phyloP scores from a whole-genome alignment of 2,329 filamentous ascomycete genomes.

The Lecanicillium sp. region DNA sequence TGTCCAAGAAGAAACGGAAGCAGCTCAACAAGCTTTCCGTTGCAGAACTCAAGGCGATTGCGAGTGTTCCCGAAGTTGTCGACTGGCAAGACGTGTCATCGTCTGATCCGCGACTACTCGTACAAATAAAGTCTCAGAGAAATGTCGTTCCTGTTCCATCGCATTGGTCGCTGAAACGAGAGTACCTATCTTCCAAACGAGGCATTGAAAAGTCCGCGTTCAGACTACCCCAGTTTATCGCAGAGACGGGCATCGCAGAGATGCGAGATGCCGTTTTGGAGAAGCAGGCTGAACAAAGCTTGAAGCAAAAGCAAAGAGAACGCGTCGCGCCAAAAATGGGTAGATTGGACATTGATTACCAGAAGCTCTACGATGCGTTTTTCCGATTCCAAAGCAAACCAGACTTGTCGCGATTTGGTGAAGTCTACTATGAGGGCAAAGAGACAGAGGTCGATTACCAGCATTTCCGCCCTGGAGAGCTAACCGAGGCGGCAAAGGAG shows the following conservation, averaged over 20 bases:
- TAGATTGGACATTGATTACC: conserved; percentile 95
- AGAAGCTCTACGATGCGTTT: conserved; percentile 96
- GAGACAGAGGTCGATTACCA: conserved; percentile 93
- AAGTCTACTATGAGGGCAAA: conserved; percentile 99
- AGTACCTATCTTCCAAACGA: conserved; percentile 93
- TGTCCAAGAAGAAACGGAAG: conserved; percentile 95
- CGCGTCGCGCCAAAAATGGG: conserved; percentile 93
- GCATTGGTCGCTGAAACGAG: conserved; percentile 93
- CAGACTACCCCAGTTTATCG: conserved; percentile 88
- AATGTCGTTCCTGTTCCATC: conserved; percentile 91
- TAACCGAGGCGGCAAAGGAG: conserved; percentile 83
- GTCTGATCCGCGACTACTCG: conserved; percentile 76
- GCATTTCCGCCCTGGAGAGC: conserved; percentile 80
- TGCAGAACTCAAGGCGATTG: conserved; percentile 88
- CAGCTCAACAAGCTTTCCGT: conserved; percentile 86
- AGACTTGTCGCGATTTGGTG: conserved; percentile 84
- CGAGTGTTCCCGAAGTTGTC: conserved; percentile 84
- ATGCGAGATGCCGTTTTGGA: conserved; percentile 96
- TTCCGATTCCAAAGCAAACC: conserved; percentile 98
- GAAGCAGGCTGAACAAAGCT: conserved; percentile 82
- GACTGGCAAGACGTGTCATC: conserved; percentile 97
- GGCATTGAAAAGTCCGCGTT: conserved; percentile 96
- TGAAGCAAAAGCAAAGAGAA: conserved; percentile 95
- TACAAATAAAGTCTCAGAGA: conserved; percentile 89
- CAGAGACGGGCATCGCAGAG: conserved; percentile 93